These are phyloP conservation scores for Sphagnum magellanicum DNA, from an alignment of 228 moss, liverwort and hornwort genomes.

Conservation along the genomic window DNA sequence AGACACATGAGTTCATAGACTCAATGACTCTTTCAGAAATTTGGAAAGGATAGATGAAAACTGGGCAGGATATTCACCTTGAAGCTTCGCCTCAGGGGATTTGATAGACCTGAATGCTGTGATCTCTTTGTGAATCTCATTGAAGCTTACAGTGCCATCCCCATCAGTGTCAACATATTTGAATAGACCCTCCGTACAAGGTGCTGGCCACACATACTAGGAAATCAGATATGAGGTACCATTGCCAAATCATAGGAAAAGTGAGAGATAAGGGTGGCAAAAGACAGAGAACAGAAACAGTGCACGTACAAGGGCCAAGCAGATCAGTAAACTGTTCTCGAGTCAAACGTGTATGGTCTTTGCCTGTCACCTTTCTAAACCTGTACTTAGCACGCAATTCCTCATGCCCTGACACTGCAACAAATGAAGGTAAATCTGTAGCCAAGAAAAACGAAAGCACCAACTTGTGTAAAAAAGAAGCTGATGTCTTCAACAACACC, in stretches of 20 bases:
- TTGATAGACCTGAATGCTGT: conserved; percentile 60
- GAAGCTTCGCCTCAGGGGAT: conserved; percentile 57
- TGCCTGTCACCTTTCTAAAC: conserved; percentile 54
- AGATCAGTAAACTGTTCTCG: conserved; percentile 46
- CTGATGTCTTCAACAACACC: background rate
- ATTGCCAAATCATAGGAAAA: background rate
- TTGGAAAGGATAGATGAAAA: too few species aligned
- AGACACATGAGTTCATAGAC: too few species aligned
- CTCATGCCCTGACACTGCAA: conserved; percentile 52
- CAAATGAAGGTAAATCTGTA: background rate
- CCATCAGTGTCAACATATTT: conserved; percentile 58
- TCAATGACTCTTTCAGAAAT: too few species aligned
- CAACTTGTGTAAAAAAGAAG: background rate
- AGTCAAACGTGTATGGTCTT: conserved; percentile 36
- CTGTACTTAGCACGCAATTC: conserved; percentile 46
- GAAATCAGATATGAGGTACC: background rate
- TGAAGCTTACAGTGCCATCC: conserved; percentile 47
- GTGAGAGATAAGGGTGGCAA: background rate
- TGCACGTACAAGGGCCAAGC: conserved; percentile 54
- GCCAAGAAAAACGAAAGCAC: too few species aligned
- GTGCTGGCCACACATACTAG: conserved; percentile 16
- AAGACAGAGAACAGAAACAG: background rate
- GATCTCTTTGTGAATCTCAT: conserved; percentile 60
- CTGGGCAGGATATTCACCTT: conserved; percentile 31
- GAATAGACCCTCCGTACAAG: conserved; percentile 58